Percentiles rank a stretch among this genome's conserved stretches.
Evolutionary conservation across 75 land plant species (phyloP).

Genomic region (Pseudotsuga menziesii): DNA sequence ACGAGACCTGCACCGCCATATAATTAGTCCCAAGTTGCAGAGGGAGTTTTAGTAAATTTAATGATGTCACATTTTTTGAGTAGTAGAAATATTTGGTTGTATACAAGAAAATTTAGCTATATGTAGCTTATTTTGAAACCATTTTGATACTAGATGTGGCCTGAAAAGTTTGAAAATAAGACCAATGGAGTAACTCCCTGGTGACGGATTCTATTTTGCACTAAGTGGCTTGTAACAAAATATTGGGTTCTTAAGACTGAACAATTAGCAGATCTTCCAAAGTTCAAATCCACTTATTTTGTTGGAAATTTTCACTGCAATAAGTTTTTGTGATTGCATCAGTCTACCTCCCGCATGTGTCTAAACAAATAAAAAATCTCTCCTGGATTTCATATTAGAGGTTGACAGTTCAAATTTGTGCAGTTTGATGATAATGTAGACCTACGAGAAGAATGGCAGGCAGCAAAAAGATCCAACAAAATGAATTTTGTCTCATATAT

Average conservation of each 20-base stretch:
- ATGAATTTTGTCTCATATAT: conserved; percentile 70
- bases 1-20: background rate
- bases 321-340: background rate
- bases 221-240: conserved; percentile 85
- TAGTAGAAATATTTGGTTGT: background rate
- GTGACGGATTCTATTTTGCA: conserved; percentile 93
- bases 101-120: background rate
- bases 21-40: background rate
- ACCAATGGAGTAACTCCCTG: conserved; percentile 99
- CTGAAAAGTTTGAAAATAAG: conserved; percentile 94
- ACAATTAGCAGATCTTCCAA: conserved; percentile 64
- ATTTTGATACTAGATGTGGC: conserved; percentile 67
- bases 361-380: background rate
- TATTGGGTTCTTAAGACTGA: conserved; percentile 89
- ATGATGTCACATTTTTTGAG: background rate
- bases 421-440: conserved; percentile 85
- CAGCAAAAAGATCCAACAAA: conserved; percentile 75
- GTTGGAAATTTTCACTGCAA: background rate
- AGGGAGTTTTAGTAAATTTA: background rate
- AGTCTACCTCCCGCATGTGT: background rate
- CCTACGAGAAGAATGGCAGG: conserved; percentile 74
- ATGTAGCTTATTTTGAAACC: background rate
- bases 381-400: background rate
- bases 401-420: conserved; percentile 7
- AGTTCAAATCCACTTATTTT: conserved; percentile 34